phyloP scores from a whole-genome alignment of 2,329 filamentous ascomycete species.

The Stemphylium beticola region DNA sequence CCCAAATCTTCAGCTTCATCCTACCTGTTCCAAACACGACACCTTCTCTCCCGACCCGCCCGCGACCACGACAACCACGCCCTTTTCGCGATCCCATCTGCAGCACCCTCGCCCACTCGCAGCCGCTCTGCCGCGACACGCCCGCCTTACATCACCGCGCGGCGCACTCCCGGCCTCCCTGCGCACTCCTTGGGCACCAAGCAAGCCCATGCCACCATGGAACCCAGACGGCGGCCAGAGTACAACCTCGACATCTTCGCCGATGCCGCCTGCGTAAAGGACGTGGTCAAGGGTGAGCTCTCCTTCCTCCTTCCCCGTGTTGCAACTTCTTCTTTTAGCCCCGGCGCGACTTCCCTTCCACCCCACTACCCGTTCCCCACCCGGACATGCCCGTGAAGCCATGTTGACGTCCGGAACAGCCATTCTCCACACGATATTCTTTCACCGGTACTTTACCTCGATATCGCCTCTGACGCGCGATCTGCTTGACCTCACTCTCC shows the following conservation, averaged over 20 bases:
- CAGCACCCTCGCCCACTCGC: background rate
- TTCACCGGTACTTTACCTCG: constrained; percentile 94
- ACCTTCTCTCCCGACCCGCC: background rate
- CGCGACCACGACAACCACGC: background rate
- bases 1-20: constrained; percentile 19
- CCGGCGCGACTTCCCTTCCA: constrained; percentile 10
- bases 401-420: constrained; percentile 58
- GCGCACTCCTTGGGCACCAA: constrained; percentile 5
- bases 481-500: constrained; percentile 87
- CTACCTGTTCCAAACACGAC: constrained; percentile 10
- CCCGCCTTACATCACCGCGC: constrained; percentile 16
- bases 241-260: constrained; percentile 94
- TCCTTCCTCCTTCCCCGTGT: background rate
- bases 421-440: constrained; percentile 96
- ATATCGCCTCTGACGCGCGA: constrained; percentile 83
- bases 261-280: constrained; percentile 85
- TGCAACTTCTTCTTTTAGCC: constrained; percentile 5
- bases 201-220: constrained; percentile 57
- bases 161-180: constrained; percentile 11
- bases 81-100: background rate
- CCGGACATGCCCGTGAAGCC: constrained; percentile 8
- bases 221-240: constrained; percentile 74
- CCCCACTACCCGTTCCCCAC: constrained; percentile 16
- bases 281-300: constrained; percentile 83
- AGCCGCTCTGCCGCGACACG: constrained; percentile 15